Conservation (phyloP, 1,139 yeast species). For the Saccharomyces hybrid region DNA sequence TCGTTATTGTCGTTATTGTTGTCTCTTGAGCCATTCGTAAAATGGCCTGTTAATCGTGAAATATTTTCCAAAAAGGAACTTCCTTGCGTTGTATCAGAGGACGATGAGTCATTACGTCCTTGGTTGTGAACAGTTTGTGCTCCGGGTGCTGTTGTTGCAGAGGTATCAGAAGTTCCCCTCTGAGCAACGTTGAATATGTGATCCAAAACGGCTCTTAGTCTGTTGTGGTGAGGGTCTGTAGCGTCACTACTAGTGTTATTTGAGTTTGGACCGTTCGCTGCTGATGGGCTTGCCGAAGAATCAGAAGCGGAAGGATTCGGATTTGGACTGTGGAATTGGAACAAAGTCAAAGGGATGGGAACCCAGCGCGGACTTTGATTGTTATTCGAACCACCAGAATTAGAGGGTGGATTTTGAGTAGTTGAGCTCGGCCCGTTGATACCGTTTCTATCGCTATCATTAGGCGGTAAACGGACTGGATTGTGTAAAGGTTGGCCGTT, state of each 20-base stretch:
- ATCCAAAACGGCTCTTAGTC: conserved; percentile 14
- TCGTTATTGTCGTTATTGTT: not conserved
- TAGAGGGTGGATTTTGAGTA: conserved; percentile 1
- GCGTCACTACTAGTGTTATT: conserved; percentile 1
- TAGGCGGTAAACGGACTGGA: conserved; percentile 5
- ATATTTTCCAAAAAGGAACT: not conserved
- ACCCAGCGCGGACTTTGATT: conserved; percentile 15
- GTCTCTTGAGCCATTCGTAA: not conserved
- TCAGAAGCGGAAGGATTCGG: not conserved
- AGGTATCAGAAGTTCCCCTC: not conserved
- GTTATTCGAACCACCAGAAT: conserved; percentile 1
- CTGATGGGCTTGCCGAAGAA: not conserved
- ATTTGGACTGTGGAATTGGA: conserved; percentile 1
- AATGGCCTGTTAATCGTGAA: not conserved
- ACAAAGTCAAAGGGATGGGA: conserved; percentile 14
- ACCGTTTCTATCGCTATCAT: not conserved
- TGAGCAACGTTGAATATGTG: conserved; percentile 12
- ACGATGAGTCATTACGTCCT: not conserved
- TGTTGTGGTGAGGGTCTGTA: conserved; percentile 10
- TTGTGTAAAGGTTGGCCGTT: not conserved
- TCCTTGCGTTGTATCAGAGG: not conserved
- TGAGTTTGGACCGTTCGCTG: conserved; percentile 2
- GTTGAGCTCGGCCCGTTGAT: not conserved
- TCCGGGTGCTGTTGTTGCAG: not conserved
- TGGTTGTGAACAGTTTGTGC: not conserved